Base-by-base conservation (phyloP, 2,329 filamentous ascomycete species). In the Lachnellula willkommii region DNA sequence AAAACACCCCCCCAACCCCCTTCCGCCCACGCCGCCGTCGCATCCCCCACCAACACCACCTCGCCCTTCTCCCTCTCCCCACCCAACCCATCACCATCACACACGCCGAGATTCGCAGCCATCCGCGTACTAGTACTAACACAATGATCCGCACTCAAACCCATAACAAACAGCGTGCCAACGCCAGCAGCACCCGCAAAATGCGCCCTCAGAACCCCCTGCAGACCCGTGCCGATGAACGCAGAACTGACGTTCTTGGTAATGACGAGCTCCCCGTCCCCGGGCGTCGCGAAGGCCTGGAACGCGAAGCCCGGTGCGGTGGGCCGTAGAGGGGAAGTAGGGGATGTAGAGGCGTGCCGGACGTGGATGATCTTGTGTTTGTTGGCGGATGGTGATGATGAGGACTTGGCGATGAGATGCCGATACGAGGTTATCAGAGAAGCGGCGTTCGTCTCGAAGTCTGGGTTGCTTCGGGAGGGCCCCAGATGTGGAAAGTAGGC, bases 141-240 rank as follows among this genome's bases (percentile, higher is more conserved):
- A 52, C 76, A 79, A 58, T 79, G 76, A 63, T 78, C 77, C 37
- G 76, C 77, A 3, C 73, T 76, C 54, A 79, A 56, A 0, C 76
- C 77, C 2, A 66, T 67, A 28, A 78, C 62, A 47, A 54, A 64
- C 39, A 66, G 22, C 5, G 37, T 59, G 3, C 58, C 55, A 12
- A 40, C 58, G 3, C 58, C 55, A 12, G 45, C 28, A 4, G 42
- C n/a, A 15, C 40, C 43, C 4, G 5, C 37, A 36, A 57, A 54
- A 32, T 67, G 66, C 2, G 59, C 57, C 5, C 69, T 66, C 22
- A 79, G 59, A 32, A 70, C 62, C 1, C 57, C 54, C 55, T 76
- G 74, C 8, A 79, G 68, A 0, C 68, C 60, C 1, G 75, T 77
- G 4, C 74, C 75, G 47, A 78, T 71, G 56, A 79, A 78, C 0